Base-by-base conservation (phyloP, 2,329 filamentous ascomycete species). In the Knoxdaviesia proteae region DNA sequence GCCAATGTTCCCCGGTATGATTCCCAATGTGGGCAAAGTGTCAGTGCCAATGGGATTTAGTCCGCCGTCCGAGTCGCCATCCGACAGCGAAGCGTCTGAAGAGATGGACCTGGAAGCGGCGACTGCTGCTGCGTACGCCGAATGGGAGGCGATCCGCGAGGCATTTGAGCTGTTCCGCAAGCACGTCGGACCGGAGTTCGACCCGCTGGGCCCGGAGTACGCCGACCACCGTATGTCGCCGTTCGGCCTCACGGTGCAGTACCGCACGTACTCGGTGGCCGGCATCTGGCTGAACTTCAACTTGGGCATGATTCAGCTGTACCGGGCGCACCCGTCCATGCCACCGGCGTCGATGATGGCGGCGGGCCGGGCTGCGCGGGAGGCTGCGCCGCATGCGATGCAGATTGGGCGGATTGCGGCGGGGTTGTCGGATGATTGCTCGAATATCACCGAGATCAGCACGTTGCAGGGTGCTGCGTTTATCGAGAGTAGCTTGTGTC, bases 291-390 rank as follows among this genome's bases (percentile, higher is more conserved):
- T 82, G 54, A 80, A 87, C 49, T 87, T 83, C 56, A 81, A 93
- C 58, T 83, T 88, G 66, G 78, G 79, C 0, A 68, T 84, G 39
- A 88, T 96, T 45, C 69, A 87, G 43, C 69, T 90, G n/a, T 67
- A 88, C 46, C 72, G 90, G 34, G 69, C 77, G 1, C 87, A 94
- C 50, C 90, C 90, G 0, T 73, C 72, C 30, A 94, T 94, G 86
- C 88, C 87, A 1, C 84, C 88, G 0, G 77, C 87, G 6, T 81
- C 86, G 34, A 86, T 93, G 74, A 73, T 86, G 51, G 86, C 90
- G 3, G 84, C 84, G 0, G 80, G 79, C 6, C 68, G 92, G 48
- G 76, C 81, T 7, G 84, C 84, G 1, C 63, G 64, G 9, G 71
- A 80, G 41, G 94, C 88, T 1, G 72, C 68, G 3, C 62, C 62